Evolutionary conservation across 495 filamentous ascomycete genomes (phyloP), one percentile per base, ranked within the genome.

Genomic region (Penicillium canescens): DNA sequence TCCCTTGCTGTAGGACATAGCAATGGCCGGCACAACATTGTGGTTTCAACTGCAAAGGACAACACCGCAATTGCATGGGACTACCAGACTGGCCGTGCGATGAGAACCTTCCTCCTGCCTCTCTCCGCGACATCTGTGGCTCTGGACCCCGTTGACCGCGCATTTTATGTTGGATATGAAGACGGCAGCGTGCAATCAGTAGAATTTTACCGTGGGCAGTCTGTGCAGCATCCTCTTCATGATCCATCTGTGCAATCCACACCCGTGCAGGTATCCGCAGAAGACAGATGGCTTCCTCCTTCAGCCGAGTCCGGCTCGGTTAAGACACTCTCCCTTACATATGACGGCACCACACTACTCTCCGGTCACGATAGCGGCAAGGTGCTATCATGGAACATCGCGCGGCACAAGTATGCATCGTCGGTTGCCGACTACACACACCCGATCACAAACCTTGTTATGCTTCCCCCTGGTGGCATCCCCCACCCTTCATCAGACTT

Each of bases 1-100:
- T 81, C 84, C 12, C 69, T 96, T 7, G 79, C 74, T 2, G 67
- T 88, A 33, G 87, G 87, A 45, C 85, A 88, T 55, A 87, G 85
- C 62, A 70, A 79, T 23, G 85, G 82, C 65, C 77, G 79, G 48
- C 84, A 84, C 47, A 92, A 89, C 60, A 82, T 94, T 50, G 88
- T 84, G 50, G 78, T 96, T 13, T 91, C 91, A 3, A 82, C 84
- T 1, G 88, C 89, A 48, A 82, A 86, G 54, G 92, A 96, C 66
- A 87, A 86, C 58, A 92, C 85, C 1, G 88, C 86, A 55, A 85
- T 94, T 55, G 80, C 90, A 49, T 98, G 94, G 94, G 89, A 96
- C 66, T 94, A 92, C 63, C 82, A 86, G 24, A 89, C 81, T 1
- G 91, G 91, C 34, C 77, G 78, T 26, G 76, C 83, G 20, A 67